These are phyloP conservation scores for Xylaria palmicola DNA, from an alignment of 495 filamentous ascomycete species.

Conservation along the genomic window DNA sequence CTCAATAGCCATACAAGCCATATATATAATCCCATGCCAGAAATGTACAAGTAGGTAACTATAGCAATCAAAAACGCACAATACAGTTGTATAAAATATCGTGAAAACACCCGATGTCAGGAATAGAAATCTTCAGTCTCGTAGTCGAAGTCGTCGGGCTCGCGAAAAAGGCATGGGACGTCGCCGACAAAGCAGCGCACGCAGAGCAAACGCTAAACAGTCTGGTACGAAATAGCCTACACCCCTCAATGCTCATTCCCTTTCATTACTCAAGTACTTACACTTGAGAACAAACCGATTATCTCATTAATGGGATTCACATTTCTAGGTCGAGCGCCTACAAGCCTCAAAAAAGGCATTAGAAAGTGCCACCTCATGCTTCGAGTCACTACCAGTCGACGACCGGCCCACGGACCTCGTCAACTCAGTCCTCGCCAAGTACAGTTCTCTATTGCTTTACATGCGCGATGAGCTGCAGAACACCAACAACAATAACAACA, in stretches of 20 bases:
- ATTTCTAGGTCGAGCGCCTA: not conserved
- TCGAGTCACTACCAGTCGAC: not conserved
- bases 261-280: too few species aligned
- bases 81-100: too few species aligned
- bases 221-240: not conserved
- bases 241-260: not conserved
- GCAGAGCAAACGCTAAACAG: not conserved
- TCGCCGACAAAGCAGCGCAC: not conserved
- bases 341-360: not conserved
- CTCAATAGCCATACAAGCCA: too few species aligned
- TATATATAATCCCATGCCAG: too few species aligned
- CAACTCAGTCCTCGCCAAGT: not conserved
- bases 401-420: not conserved
- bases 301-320: not conserved
- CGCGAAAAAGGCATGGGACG: not conserved
- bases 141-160: not conserved
- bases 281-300: too few species aligned
- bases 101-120: too few species aligned
- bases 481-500: too few species aligned
- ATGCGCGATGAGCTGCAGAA: not conserved
- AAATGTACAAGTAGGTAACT: too few species aligned
- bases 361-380: not conserved
- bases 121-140: not conserved
- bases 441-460: not conserved
- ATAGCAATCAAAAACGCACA: too few species aligned